Conservation (phyloP, 1,284 basidiomycete species). For the Puccinia coronata region DNA sequence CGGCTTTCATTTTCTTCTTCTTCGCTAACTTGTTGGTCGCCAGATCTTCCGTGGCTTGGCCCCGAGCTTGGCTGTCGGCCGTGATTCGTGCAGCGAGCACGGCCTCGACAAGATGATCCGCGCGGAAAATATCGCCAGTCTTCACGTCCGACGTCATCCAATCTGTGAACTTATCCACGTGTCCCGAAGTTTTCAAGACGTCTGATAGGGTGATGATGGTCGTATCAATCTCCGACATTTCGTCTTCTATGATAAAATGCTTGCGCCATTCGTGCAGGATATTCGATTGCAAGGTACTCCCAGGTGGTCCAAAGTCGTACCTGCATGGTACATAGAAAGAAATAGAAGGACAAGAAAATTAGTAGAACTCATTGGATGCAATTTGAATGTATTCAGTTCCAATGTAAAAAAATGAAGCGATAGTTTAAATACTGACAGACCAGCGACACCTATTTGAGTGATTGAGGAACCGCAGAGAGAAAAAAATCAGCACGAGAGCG, state of each 20-base stretch:
- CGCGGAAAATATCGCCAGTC: conserved; percentile 93
- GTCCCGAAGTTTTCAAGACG: conserved; percentile 96
- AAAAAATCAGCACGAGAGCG: background rate
- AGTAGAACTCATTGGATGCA: background rate
- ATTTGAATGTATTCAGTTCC: background rate
- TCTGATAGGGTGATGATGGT: conserved; percentile 94
- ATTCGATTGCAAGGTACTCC: conserved; percentile 93
- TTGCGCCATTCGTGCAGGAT: conserved; percentile 95
- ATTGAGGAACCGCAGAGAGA: background rate
- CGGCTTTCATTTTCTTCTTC: conserved; percentile 76
- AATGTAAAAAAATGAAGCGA: background rate
- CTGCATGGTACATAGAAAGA: conserved; percentile 25
- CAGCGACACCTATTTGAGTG: conserved; percentile 34
- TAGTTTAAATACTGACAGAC: conserved; percentile 8
- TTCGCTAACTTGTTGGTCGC: conserved; percentile 75
- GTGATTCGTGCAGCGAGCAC: conserved; percentile 87
- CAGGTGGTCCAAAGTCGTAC: conserved; percentile 70
- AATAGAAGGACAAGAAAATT: conserved; percentile 12
- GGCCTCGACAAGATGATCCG: conserved; percentile 92
- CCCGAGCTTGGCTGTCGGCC: conserved; percentile 90
- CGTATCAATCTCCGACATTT: conserved; percentile 98
- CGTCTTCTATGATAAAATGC: conserved; percentile 97
- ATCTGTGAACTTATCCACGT: conserved; percentile 96
- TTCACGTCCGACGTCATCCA: conserved; percentile 98
- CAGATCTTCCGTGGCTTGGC: conserved; percentile 66